Evolutionary conservation across 352 stramenopile genomes (phyloP), one percentile per base, ranked within the genome.

Genomic region (Pilasporangium apinafurcum): DNA sequence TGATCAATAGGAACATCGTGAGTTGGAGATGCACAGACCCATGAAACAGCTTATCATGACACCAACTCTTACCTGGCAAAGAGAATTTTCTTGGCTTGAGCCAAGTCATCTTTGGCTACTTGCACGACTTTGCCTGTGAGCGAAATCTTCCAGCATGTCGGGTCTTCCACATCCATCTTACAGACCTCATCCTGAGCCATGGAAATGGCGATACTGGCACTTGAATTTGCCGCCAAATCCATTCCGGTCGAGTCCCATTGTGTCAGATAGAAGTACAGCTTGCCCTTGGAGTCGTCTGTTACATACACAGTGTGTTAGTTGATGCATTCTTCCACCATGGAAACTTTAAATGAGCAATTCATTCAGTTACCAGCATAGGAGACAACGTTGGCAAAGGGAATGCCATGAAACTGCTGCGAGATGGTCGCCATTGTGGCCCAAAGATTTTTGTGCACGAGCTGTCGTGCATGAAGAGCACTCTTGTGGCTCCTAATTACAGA

Each of bases 231-330:
- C 26, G 51, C 63, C 18, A 90, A 46, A 47, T 87, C 71, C 38
- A 53, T 59, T 33, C 62, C 68, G 16, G 66, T 63, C 8, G 37
- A 22, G 56, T 86, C 78, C 60, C 83, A 50, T 14, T 41, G 35
- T 16, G 73, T 86, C 18, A 86, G 51, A 52, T 85, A 90, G 44
- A 90, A 86, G 51, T 74, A 90, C 3, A 90, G 28, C 28, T 81
- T 57, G 16, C 74, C 74, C 12, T 71, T 87, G 1, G 78, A 64
- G 5, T 69, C 68, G 12, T 68, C 47, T 7, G 75, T n/a, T n/a
- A n/a, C n/a, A n/a, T n/a, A n/a, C n/a, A n/a, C n/a, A n/a, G n/a
- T n/a, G n/a, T n/a, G n/a, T n/a, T n/a, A n/a, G n/a, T n/a, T n/a
- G n/a, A n/a, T n/a, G n/a, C n/a, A n/a, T n/a, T n/a, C n/a, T n/a